Base-by-base conservation (phyloP, 352 stramenopile genomes). In the Pythium coloratum region DNA sequence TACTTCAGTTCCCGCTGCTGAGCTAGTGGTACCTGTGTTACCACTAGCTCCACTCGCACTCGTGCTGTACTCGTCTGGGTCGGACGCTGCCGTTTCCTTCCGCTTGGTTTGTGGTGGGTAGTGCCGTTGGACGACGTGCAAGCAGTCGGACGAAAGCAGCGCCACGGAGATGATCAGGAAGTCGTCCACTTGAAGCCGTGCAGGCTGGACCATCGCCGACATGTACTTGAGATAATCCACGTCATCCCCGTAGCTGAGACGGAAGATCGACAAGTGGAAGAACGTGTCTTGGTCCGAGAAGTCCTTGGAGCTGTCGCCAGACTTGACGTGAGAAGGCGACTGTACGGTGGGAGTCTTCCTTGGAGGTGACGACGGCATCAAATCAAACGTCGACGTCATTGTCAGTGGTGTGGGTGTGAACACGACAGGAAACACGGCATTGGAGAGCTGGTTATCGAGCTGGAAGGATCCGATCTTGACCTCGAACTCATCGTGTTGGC, bases 181-280 rank as follows among this genome's bases (percentile, higher is more conserved):
- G 46, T 88, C 82, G 42, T 91, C 82, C 10, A 89, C 64, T 55
- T 91, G 82, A 3, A 91, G 53, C 10, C 77, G 72, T 9, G 77
- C 76, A 3, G 88, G 88, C 50, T 92, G 88, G 60, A 95, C 69
- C 81, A 95, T 92, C 0, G 81, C 80, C 0, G 88, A 93, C 16
- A 95, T 77, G 50, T 95, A 95, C 63, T 94, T 93, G 64, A 95
- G 88, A 54, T 94, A 96, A 64, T 96, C 87, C 40, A 95, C 88
- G 34, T 91, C 86, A 14, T 89, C 82, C 13, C 88, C 85, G 38
- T 94, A 94, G 59, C 80, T 84, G 0, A 95, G 69, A n/a, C 85
- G 77, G 16, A 95, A 73, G 8, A 93, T 64, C 5, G 88, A 96
- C 8, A 94, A 34, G 57, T 96, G 88, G 10, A 96, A 81, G 28